A percentile compares a stretch with the other conserved stretches of the same genome.
phyloP scores from a whole-genome alignment of 345 rosid species.

The Draba incana region DNA sequence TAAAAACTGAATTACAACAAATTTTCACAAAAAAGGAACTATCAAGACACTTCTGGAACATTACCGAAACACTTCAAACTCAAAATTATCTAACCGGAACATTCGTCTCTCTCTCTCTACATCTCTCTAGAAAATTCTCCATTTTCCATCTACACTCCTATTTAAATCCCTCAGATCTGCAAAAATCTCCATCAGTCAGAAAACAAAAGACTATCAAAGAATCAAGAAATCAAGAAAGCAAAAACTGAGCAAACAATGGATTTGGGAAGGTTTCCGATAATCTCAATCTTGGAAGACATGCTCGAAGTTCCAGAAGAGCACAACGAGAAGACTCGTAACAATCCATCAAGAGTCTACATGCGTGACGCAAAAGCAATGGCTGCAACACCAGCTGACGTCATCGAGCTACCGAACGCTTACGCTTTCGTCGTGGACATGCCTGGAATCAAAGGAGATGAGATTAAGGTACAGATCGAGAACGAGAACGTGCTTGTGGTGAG shows the following conservation, averaged over 20 bases:
- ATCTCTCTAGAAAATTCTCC: conserved; percentile 36
- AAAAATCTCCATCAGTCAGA: neutral
- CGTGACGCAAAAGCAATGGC: conserved; percentile 88
- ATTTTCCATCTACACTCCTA: conserved; percentile 18
- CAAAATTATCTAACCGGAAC: conserved; percentile 4
- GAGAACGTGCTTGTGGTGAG: conserved; percentile 66
- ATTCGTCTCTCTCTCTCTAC: neutral
- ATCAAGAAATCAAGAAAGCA: conserved; percentile 2
- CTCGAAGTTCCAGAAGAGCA: conserved; percentile 50
- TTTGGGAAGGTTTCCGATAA: conserved; percentile 49
- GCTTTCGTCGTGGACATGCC: conserved; percentile 82
- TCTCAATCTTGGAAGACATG: conserved; percentile 59
- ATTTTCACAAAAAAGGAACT: conserved; percentile 3
- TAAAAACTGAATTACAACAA: neutral
- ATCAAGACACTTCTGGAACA: conserved; percentile 35
- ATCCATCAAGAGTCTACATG: conserved; percentile 57
- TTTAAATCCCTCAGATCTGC: neutral
- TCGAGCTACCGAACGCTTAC: conserved; percentile 56
- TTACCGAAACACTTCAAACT: conserved; percentile 26
- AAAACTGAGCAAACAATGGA: conserved; percentile 38
- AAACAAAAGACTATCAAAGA: neutral
- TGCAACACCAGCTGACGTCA: conserved; percentile 77
- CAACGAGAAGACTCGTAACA: conserved; percentile 43
- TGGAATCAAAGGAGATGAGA: conserved; percentile 64
- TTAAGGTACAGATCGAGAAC: conserved; percentile 79